Percentiles rank a stretch among this genome's conserved stretches.
phyloP scores from a whole-genome alignment of 179 eudicot species.

The Pouteria campechiana region DNA sequence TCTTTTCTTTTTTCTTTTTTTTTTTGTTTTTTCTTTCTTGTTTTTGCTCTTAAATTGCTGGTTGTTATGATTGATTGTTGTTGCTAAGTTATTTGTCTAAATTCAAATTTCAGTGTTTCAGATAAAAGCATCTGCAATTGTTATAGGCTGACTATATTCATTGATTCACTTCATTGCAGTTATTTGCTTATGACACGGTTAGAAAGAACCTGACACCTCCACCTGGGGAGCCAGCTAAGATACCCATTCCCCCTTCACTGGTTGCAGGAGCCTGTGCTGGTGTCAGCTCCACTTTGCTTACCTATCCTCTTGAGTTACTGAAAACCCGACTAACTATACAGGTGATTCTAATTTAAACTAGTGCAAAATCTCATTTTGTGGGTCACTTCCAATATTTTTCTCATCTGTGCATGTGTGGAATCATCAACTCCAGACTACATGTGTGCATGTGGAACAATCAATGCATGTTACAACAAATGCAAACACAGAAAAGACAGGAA shows the following conservation, averaged over 20 bases:
- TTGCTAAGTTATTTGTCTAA: not conserved
- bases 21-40: not conserved
- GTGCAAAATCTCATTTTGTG: too few species aligned
- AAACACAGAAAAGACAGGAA: too few species aligned
- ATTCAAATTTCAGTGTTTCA: not conserved
- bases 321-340: constrained; percentile 91
- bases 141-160: too few species aligned
- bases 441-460: too few species aligned
- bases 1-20: too few species aligned
- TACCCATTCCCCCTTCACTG: constrained; percentile 63
- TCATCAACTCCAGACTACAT: too few species aligned
- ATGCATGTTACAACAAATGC: too few species aligned
- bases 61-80: not conserved
- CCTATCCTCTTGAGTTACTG: constrained; percentile 89
- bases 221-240: constrained; percentile 51
- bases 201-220: constrained; percentile 63
- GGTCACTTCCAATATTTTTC: too few species aligned
- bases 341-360: constrained; percentile 29
- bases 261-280: constrained; percentile 90
- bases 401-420: too few species aligned
- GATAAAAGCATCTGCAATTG: too few species aligned
- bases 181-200: constrained; percentile 78
- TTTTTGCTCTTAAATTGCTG: not conserved
- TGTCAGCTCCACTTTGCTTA: constrained; percentile 63
- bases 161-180: constrained; percentile 34